phyloP scores from a whole-genome alignment of 2,329 filamentous ascomycete genomes.

The Sphaerostilbella broomeana region DNA sequence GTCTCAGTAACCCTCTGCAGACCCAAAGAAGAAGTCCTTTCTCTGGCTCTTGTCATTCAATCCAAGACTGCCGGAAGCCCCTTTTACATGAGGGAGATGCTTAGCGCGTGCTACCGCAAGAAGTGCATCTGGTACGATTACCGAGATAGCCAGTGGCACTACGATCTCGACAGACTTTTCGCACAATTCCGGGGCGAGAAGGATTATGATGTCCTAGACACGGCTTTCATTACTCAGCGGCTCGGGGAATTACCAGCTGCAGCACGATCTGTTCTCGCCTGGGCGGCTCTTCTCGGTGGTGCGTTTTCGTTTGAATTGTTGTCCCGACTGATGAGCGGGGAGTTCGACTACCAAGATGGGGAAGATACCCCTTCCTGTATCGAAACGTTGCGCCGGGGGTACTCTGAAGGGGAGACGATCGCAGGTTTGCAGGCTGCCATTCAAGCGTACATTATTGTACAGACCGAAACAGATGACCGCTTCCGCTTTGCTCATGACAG shows the following conservation, averaged over 20 bases:
- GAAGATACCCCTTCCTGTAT: conserved; percentile 4
- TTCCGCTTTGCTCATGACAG: conserved; percentile 88
- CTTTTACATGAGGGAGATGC: conserved; percentile 87
- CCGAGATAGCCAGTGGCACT: conserved; percentile 74
- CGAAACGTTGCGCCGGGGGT: conserved; percentile 21
- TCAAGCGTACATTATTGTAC: conserved; percentile 71
- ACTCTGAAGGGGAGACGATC: conserved; percentile 62
- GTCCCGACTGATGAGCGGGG: conserved; percentile 66
- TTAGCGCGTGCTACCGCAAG: conserved; percentile 78
- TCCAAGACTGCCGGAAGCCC: conserved; percentile 85
- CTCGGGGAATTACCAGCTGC: conserved; percentile 68
- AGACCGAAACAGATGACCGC: conserved; percentile 75
- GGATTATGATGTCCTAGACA: conserved; percentile 73
- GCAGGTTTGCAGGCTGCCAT: conserved; percentile 77
- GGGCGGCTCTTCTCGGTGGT: conserved; percentile 77
- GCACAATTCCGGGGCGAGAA: conserved; percentile 74
- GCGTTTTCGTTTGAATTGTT: conserved; percentile 80
- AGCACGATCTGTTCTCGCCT: conserved; percentile 73
- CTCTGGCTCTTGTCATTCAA: conserved; percentile 77
- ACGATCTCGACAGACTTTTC: conserved; percentile 78
- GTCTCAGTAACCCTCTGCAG: conserved; percentile 76
- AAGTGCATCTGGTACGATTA: conserved; percentile 90
- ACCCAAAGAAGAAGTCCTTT: conserved; percentile 62
- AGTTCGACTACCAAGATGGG: conserved; percentile 53
- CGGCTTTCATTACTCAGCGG: conserved; percentile 72